Percentiles rank a stretch among this genome's conserved stretches.
Evolutionary conservation across 108 stramenopile species (phyloP).

Genomic region (Skeletonema tropicum): DNA sequence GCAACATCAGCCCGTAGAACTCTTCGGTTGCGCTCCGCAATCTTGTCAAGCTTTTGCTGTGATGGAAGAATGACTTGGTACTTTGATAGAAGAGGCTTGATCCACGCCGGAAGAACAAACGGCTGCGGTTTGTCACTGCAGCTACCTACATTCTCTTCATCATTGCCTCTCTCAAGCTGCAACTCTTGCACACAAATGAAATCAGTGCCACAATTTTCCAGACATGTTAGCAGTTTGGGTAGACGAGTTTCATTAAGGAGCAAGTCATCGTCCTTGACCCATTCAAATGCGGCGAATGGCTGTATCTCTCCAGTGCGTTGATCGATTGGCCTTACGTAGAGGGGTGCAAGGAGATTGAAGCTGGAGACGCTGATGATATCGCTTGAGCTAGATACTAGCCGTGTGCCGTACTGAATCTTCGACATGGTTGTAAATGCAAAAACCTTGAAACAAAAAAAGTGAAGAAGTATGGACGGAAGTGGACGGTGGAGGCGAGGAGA

Average conservation of each 20-base stretch:
- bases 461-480: too few relatives aligned
- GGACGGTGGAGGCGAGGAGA: too few relatives aligned
- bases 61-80: slow-evolving; percentile 45
- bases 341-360: slow-evolving; percentile 60
- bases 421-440: neutral
- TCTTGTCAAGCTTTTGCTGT: slow-evolving; percentile 44
- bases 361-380: slow-evolving; percentile 48
- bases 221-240: slow-evolving; percentile 30
- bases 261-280: slow-evolving; percentile 46
- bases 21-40: slow-evolving; percentile 53
- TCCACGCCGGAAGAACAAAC: slow-evolving; percentile 51
- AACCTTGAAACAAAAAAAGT: too few relatives aligned
- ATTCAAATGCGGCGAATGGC: slow-evolving; percentile 62
- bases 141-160: neutral
- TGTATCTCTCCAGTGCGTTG: slow-evolving; percentile 51
- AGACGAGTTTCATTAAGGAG: slow-evolving; percentile 37
- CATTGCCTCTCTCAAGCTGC: slow-evolving; percentile 43
- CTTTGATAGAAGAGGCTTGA: slow-evolving; percentile 20
- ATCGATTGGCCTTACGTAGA: slow-evolving; percentile 59
- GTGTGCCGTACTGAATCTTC: neutral
- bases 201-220: slow-evolving; percentile 36
- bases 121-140: neutral
- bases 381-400: neutral
- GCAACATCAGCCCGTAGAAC: slow-evolving; percentile 50
- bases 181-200: slow-evolving; percentile 67